These are phyloP conservation scores for Aristolochia contorta DNA, from an alignment of 164 flowering plant species.

Conservation along the genomic window DNA sequence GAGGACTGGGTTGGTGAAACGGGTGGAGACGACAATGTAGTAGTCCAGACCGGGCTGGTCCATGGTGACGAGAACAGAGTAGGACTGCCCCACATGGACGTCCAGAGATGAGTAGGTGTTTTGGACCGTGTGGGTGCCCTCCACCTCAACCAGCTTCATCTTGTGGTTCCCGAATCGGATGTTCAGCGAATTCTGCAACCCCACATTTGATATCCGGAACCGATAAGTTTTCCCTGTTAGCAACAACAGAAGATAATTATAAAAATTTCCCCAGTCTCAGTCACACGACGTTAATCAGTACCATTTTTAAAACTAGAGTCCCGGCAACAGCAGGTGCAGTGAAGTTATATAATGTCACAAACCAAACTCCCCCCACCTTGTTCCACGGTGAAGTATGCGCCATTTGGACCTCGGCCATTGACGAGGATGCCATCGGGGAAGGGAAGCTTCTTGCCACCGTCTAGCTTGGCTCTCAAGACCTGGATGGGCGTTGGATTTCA, in stretches of 20 bases:
- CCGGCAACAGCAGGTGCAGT: too few species aligned
- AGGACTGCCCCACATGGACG: constrained; percentile 79
- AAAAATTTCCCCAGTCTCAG: too few species aligned
- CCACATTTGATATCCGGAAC: constrained; percentile 79
- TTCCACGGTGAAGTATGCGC: constrained; percentile 37
- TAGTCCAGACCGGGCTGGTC: constrained; percentile 58
- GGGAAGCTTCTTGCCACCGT: constrained; percentile 41
- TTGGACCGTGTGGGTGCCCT: constrained; percentile 76
- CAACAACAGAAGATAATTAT: too few species aligned
- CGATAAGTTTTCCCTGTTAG: constrained; percentile 70
- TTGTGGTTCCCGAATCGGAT: constrained; percentile 56
- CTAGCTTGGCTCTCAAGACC: constrained; percentile 39
- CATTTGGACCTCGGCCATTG: constrained; percentile 56
- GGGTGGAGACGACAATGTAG: constrained; percentile 56
- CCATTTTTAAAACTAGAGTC: too few species aligned
- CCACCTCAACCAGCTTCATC: constrained; percentile 78
- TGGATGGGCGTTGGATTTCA: constrained; percentile 11
- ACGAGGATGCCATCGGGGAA: constrained; percentile 55
- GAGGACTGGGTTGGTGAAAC: constrained; percentile 37
- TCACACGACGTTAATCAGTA: too few species aligned
- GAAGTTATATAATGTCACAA: too few species aligned
- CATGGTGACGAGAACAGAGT: constrained; percentile 66
- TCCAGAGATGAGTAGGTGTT: constrained; percentile 42
- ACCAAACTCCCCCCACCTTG: constrained; percentile 28
- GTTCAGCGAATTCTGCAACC: constrained; percentile 53